phyloP scores from a whole-genome alignment of 768 basidiomycete species.

The Tulasnella sp. region DNA sequence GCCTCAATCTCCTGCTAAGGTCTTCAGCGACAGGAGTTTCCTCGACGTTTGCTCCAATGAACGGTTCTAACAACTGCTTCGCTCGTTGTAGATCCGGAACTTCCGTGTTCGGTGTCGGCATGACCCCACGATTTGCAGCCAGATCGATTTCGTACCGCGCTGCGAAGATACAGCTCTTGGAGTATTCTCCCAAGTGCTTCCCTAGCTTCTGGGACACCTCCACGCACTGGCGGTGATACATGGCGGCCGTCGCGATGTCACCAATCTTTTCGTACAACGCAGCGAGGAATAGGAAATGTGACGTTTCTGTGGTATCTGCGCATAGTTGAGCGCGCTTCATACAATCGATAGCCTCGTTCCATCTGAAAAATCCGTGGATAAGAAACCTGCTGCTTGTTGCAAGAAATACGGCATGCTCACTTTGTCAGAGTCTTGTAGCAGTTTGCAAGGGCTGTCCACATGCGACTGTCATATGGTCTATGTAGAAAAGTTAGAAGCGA shows the following conservation, averaged over 20 bases:
- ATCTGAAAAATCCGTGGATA: conserved; percentile 35
- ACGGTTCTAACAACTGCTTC: conserved; percentile 55
- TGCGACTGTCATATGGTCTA: conserved; percentile 89
- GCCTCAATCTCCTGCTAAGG: conserved; percentile 32
- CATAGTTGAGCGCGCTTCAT: conserved; percentile 80
- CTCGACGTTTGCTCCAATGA: conserved; percentile 70
- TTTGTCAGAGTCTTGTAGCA: conserved; percentile 88
- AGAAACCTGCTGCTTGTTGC: background rate
- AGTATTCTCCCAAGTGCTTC: conserved; percentile 64
- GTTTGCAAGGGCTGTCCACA: conserved; percentile 91
- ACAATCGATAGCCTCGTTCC: conserved; percentile 82
- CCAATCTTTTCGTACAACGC: conserved; percentile 54
- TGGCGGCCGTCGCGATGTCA: conserved; percentile 55
- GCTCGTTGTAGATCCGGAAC: conserved; percentile 54
- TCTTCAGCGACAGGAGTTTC: conserved; percentile 67
- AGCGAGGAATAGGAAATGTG: conserved; percentile 62
- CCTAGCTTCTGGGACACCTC: conserved; percentile 31
- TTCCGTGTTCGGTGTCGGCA: conserved; percentile 25
- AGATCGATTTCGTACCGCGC: conserved; percentile 58
- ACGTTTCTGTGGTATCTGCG: conserved; percentile 64
- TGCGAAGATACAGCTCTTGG: conserved; percentile 73
- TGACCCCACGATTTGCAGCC: conserved; percentile 28
- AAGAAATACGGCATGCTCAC: conserved; percentile 27
- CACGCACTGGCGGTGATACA: conserved; percentile 56
- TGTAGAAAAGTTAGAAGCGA: background rate